Evolutionary conservation across 1,284 basidiomycete species (phyloP).

Genomic region (Cutaneotrichosporon dermatis): DNA sequence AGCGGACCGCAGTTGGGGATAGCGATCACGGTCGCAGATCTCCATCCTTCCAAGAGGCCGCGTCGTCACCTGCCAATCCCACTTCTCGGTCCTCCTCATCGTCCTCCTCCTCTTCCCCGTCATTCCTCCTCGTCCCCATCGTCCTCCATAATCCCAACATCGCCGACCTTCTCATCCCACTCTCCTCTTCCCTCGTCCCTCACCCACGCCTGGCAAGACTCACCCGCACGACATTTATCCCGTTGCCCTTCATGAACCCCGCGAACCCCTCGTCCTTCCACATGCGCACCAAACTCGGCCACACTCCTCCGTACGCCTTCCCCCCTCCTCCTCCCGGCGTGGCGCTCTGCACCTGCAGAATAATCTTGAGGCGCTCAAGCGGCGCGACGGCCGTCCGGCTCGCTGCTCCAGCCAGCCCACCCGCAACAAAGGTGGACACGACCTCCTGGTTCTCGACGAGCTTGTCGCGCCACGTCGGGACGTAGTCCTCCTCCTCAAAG

Average conservation of each 20-base stretch:
- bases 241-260: slow-evolving; percentile 80
- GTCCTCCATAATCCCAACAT: too few species aligned
- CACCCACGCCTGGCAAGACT: slow-evolving; percentile 15
- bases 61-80: too few species aligned
- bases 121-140: neutral
- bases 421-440: slow-evolving; percentile 46
- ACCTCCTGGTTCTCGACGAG: slow-evolving; percentile 35
- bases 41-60: too few species aligned
- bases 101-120: neutral
- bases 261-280: slow-evolving; percentile 87
- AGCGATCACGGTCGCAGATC: too few species aligned
- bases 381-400: slow-evolving; percentile 89
- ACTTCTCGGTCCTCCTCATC: neutral
- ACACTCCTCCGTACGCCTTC: slow-evolving; percentile 75
- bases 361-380: slow-evolving; percentile 88
- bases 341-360: slow-evolving; percentile 75
- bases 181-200: neutral
- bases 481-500: slow-evolving; percentile 1
- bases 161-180: too few species aligned
- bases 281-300: slow-evolving; percentile 73
- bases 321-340: slow-evolving; percentile 42
- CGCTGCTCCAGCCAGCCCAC: slow-evolving; percentile 51
- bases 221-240: slow-evolving; percentile 80
- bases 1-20: too few species aligned
- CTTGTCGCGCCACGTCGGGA: slow-evolving; percentile 4